Base-by-base conservation (phyloP, 129 eudicot species). In the Artemisia annua region DNA sequence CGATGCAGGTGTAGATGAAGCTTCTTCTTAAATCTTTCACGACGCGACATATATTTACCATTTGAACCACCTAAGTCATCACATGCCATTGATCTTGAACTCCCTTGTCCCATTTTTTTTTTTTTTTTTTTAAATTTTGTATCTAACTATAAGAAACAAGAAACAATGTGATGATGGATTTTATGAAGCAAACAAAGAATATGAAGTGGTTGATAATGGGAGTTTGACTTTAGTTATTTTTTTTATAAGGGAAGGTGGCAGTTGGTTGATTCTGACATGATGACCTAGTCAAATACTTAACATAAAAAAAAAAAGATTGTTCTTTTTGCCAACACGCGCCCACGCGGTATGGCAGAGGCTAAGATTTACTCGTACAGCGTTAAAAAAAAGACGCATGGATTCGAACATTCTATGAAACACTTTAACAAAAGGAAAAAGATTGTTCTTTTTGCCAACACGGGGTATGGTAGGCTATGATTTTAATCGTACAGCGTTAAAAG, bases 31-130 rank as follows among this genome's bases (percentile, higher is more conserved):
- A 88, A 79, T 11, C 79, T 78, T 56, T 82, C 54, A 53, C 79
- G 44, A 6, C 88, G 85, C 18, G 96, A 83, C 0, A 75, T 6
- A 14, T 55, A 32, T 14, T 52, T 68, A 2, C 78, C 73, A 39
- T 69, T 76, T n/a, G 84, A 77, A 64, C 24, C 46, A 30, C 46
- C 63, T 59, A 84, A 81, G 18, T 89, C 91, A 1, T 79, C 83
- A 1, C 76, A 69, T 10, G 85, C 62, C 66, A 51, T 83, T 16
- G 85, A 66, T 72, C 75, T 87, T 14, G 97, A 90, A 14, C 49
- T 78, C 67, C 89, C 85, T 39, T 91, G 87, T 0, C 97, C 97
- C 97, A 91, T 91, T 57, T 57, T 69, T 66, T 32, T 43, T 56
- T 18, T n/a, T n/a, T n/a, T n/a, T n/a, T n/a, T n/a, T n/a, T n/a